phyloP scores from a whole-genome alignment of 495 filamentous ascomycete genomes.

The Terfezia claveryi region DNA sequence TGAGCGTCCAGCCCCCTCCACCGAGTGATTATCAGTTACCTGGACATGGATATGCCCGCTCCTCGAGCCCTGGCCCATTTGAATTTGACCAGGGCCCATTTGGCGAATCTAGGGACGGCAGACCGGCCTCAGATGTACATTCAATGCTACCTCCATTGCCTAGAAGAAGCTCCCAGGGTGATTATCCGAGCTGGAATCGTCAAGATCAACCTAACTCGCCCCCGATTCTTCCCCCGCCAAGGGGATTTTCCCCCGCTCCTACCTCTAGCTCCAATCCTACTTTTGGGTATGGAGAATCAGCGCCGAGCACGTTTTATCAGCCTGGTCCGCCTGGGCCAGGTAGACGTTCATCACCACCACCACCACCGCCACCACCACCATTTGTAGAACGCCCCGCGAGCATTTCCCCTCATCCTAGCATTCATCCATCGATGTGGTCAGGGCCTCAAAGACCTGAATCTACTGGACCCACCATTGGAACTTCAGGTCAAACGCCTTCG shows the following conservation, averaged over 20 bases:
- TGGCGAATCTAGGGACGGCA: slow-evolving; percentile 11
- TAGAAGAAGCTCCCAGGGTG: slow-evolving; percentile 16
- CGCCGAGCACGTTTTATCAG: slow-evolving; percentile 18
- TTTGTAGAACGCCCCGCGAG: slow-evolving; percentile 17
- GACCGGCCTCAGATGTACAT: background rate
- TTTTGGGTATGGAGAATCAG: slow-evolving; percentile 13
- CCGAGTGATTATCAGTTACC: too few species aligned
- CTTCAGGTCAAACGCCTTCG: slow-evolving; percentile 11
- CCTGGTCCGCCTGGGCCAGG: slow-evolving; percentile 14
- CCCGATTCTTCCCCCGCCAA: slow-evolving; percentile 19
- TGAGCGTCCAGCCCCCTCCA: slow-evolving; percentile 22
- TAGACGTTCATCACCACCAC: slow-evolving; percentile 11
- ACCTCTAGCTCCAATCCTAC: slow-evolving; percentile 8
- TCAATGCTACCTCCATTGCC: slow-evolving; percentile 21
- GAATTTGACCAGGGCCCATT: slow-evolving; percentile 11
- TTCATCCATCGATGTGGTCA: slow-evolving; percentile 16
- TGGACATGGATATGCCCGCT: too few species aligned
- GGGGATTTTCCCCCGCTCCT: slow-evolving; percentile 16
- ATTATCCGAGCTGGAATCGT: slow-evolving; percentile 11
- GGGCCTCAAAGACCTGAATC: slow-evolving; percentile 11
- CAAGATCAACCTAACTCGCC: slow-evolving; percentile 18
- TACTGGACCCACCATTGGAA: slow-evolving; percentile 8
- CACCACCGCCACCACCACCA: slow-evolving; percentile 16
- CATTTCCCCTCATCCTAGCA: slow-evolving; percentile 11
- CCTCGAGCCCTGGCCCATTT: too few species aligned